Percentiles rank a stretch among this genome's conserved stretches.
Conservation (phyloP, 176 grass and related monocot genomes). For the Oryza meridionalis region DNA sequence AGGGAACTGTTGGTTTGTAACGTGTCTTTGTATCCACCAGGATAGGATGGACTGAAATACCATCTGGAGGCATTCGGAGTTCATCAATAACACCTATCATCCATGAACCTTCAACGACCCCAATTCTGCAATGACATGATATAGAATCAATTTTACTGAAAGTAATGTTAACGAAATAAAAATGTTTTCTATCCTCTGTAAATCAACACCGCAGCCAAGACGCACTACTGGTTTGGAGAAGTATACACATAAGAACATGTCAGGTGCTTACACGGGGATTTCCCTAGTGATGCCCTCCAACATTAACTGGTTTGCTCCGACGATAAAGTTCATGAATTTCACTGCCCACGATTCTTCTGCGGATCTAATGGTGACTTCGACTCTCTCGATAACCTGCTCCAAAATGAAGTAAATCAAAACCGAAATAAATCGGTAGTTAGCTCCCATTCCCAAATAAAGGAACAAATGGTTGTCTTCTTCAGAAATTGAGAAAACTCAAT, state of each 20-base stretch:
- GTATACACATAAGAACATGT: background rate
- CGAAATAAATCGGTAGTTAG: background rate
- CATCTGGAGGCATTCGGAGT: slow-evolving; percentile 58
- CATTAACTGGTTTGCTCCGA: slow-evolving; percentile 78
- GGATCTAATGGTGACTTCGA: slow-evolving; percentile 54
- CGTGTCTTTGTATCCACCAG: slow-evolving; percentile 92
- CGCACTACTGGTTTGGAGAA: slow-evolving; percentile 10
- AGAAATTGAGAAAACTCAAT: background rate
- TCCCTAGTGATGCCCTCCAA: slow-evolving; percentile 81
- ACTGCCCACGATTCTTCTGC: slow-evolving; percentile 73
- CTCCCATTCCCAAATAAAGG: background rate
- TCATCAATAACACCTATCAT: slow-evolving; percentile 92
- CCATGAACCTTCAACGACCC: slow-evolving; percentile 73
- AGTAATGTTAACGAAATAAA: background rate
- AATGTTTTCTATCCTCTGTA: background rate
- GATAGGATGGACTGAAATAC: slow-evolving; percentile 49
- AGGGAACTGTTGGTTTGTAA: slow-evolving; percentile 49
- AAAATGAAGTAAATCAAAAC: slow-evolving; percentile 25
- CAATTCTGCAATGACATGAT: slow-evolving; percentile 54
- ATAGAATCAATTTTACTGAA: background rate
- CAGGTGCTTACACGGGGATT: slow-evolving; percentile 72
- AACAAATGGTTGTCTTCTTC: background rate
- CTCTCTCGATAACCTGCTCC: slow-evolving; percentile 70
- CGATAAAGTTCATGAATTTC: slow-evolving; percentile 82
- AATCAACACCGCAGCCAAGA: background rate